phyloP scores from a whole-genome alignment of 495 filamentous ascomycete genomes.

The Aspergillus sclerotiicarbonarius region DNA sequence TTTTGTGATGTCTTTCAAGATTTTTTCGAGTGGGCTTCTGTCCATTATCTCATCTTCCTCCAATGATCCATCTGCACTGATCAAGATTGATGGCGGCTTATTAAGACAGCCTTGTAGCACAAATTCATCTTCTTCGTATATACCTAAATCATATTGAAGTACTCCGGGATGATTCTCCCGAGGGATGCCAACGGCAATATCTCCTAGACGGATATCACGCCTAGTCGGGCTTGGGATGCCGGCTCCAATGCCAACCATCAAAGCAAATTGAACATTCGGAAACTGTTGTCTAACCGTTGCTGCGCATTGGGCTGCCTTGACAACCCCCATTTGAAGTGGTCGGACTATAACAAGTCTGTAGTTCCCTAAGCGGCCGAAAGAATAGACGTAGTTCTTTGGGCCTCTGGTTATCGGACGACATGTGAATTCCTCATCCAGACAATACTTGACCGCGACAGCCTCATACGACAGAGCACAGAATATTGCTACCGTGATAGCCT shows the following conservation, averaged over 20 bases:
- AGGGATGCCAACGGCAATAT: slow-evolving; percentile 1
- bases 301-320: slow-evolving; percentile 8
- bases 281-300: slow-evolving; percentile 4
- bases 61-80: slow-evolving; percentile 1
- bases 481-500: not conserved
- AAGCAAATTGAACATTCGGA: slow-evolving; percentile 6
- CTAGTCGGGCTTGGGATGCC: not conserved
- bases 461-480: not conserved
- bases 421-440: not conserved
- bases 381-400: slow-evolving; percentile 23
- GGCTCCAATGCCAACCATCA: slow-evolving; percentile 7
- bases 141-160: slow-evolving; percentile 1
- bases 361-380: slow-evolving; percentile 28
- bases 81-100: slow-evolving; percentile 1
- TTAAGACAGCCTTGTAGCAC: not conserved
- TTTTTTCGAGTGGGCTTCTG: not conserved
- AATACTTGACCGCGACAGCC: not conserved
- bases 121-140: slow-evolving; percentile 1
- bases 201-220: slow-evolving; percentile 6
- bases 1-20: not conserved
- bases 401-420: not conserved
- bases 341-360: slow-evolving; percentile 35
- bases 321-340: not conserved
- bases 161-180: not conserved
- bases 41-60: slow-evolving; percentile 6